Base-by-base conservation (phyloP, 1,139 yeast genomes). In the Pichia sp. region DNA sequence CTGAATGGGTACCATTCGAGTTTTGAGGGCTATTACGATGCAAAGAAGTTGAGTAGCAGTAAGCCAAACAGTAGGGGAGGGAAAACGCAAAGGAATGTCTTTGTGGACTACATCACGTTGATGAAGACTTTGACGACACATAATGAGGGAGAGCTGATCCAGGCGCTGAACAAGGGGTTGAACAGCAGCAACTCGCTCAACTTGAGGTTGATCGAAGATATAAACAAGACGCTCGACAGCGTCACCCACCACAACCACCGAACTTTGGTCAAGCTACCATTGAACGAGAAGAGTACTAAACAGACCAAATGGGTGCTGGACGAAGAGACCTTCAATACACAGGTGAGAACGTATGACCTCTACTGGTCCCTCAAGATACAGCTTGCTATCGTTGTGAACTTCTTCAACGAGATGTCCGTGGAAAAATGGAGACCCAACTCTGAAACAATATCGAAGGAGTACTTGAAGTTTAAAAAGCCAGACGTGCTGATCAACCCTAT, bases 301-400 rank as follows among this genome's bases (percentile, higher is more conserved):
- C 29, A 23, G 38, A 52, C 62, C 45, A 67, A 66, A 42, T 66
- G 69, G 69, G 50, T 63, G 4, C 43, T 66, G 16, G 59, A 58
- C 46, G 54, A 58, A 10, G 62, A 61, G 26, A 62, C 58, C 34
- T 65, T 67, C 47, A 48, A 41, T 1, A 23, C 50, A 13, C 67
- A 66, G 32, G 38, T 64, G 6, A 48, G 51, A 13, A 49, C 19
- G 13, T 42, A 56, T n/a, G 47, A 55, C 8, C 54, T 59, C 8
- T 60, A 53, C 44, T 57, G 67, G 54, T 49, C 59, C 2, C 49
- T 66, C 2, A 49, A 49, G 29, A 38, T 62, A 23, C 70, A 67
- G 55, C n/a, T 60, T 2, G 54, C 61, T 40, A 61, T 66, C 6
- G 52, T 65, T 56, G 26, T 58, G 5, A 55, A 62, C 26, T 64